Evolutionary conservation across 116 monocot species (phyloP).

Genomic region (Posidonia oceanica): DNA sequence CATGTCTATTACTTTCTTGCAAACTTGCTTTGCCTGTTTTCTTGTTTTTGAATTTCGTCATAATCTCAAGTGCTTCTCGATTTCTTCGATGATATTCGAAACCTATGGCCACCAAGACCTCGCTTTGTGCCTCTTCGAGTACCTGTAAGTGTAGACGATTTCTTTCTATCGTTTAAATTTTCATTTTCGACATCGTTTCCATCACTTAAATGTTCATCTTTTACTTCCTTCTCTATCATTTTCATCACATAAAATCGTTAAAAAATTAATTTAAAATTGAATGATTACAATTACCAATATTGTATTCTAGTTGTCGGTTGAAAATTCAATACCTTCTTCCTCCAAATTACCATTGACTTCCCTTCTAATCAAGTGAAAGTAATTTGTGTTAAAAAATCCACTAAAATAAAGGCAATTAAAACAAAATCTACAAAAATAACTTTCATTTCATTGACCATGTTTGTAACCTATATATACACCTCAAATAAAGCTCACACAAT

Average conservation of each 20-base stretch:
- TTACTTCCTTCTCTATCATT: background rate
- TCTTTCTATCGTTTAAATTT: background rate
- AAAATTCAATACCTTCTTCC: background rate
- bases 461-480: background rate
- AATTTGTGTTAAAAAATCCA: too few relatives aligned
- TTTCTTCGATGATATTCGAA: background rate
- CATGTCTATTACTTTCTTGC: too few relatives aligned
- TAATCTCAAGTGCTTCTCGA: background rate
- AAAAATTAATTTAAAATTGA: background rate
- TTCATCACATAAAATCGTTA: background rate
- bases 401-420: too few relatives aligned
- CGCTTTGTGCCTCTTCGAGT: background rate
- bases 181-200: background rate
- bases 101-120: background rate
- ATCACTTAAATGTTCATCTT: background rate
- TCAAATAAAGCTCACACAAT: too few relatives aligned
- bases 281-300: background rate
- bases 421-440: background rate
- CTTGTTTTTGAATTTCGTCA: background rate
- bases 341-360: background rate
- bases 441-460: background rate
- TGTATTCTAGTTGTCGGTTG: background rate
- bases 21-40: too few relatives aligned
- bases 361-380: background rate
- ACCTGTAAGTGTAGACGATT: background rate